Conservation (phyloP, 768 basidiomycete genomes). For the Mycena amicta region DNA sequence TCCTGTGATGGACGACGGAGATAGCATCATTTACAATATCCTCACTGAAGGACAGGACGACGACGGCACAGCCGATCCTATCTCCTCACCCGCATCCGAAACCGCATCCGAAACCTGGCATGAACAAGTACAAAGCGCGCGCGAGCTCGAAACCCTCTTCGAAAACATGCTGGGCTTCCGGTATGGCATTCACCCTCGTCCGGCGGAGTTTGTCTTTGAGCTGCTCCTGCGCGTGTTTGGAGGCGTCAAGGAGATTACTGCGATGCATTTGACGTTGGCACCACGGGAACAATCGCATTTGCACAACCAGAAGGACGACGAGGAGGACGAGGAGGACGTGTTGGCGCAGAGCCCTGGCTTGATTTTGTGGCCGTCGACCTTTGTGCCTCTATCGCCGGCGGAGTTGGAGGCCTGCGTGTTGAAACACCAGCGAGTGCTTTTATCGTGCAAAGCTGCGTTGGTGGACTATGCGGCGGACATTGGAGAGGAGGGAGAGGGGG, state of each 20-base stretch:
- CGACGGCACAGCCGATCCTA: constrained; percentile 8
- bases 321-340: constrained; percentile 7
- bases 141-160: constrained; percentile 59
- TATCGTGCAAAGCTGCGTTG: constrained; percentile 47
- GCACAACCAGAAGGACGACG: too few species aligned
- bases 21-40: constrained; percentile 19
- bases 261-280: constrained; percentile 61
- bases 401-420: constrained; percentile 54
- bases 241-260: constrained; percentile 44
- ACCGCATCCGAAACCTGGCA: constrained; percentile 43
- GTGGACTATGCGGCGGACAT: constrained; percentile 39
- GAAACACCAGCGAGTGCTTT: constrained; percentile 47
- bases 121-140: constrained; percentile 39
- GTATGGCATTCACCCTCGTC: constrained; percentile 54
- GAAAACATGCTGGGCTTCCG: constrained; percentile 56
- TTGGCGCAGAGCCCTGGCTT: constrained; percentile 49
- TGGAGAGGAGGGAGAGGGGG: constrained; percentile 26
- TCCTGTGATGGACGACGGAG: constrained; percentile 16
- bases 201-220: constrained; percentile 49
- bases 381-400: constrained; percentile 41
- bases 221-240: constrained; percentile 52
- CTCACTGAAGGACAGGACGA: background rate
- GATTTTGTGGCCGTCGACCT: constrained; percentile 45
- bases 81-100: background rate
- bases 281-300: constrained; percentile 31